Conservation (phyloP, 148 eudicot genomes). For the Rhododendron henanense region DNA sequence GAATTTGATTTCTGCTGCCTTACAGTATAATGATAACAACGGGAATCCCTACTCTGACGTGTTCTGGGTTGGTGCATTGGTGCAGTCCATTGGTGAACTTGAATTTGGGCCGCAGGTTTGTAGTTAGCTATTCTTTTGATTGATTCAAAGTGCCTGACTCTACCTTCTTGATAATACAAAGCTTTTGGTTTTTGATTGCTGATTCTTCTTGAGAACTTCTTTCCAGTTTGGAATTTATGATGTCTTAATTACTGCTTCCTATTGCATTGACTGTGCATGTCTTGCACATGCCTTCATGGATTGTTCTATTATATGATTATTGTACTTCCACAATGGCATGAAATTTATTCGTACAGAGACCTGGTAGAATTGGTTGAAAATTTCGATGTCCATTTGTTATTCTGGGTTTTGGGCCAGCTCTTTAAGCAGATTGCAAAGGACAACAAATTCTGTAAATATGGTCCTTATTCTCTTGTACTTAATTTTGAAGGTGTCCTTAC, state of each 20-base stretch:
- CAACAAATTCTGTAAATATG: background rate
- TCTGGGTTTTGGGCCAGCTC: background rate
- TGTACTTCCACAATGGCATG: background rate
- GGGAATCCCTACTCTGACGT: conserved; percentile 92
- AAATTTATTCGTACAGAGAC: background rate
- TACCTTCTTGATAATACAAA: background rate
- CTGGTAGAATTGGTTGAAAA: background rate
- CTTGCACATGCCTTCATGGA: background rate
- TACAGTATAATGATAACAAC: conserved; percentile 90
- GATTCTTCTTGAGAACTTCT: background rate
- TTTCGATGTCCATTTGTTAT: background rate
- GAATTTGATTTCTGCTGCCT: conserved; percentile 1
- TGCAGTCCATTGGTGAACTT: conserved; percentile 92
- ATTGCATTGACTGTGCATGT: background rate
- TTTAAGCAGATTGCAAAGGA: background rate
- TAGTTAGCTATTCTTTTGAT: conserved; percentile 8
- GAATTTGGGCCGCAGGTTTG: conserved; percentile 96
- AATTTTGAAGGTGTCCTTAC: background rate
- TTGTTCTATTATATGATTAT: background rate
- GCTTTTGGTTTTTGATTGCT: background rate
- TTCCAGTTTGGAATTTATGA: background rate
- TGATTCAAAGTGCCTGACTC: background rate
- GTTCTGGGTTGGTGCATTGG: conserved; percentile 88
- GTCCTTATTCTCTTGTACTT: background rate
- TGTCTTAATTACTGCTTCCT: background rate